Evolutionary conservation across 495 filamentous ascomycete species (phyloP).

Genomic region (Penicillium antarcticum): DNA sequence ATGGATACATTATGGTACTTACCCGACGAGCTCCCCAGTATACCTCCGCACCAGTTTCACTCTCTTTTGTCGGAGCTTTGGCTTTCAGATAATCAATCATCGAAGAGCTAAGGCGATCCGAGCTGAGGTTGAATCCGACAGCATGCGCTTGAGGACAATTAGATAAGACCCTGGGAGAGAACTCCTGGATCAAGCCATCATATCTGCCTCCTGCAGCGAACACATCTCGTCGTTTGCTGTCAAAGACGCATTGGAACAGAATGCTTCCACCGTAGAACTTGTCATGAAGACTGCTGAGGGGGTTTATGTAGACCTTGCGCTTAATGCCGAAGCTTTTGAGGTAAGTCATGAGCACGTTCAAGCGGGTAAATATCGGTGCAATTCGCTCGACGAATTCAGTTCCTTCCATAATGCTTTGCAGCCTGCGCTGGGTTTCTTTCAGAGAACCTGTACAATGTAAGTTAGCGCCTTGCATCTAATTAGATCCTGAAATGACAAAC

Average conservation of each 20-base stretch:
- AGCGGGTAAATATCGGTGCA: slow-evolving; percentile 71
- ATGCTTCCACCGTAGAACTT: slow-evolving; percentile 87
- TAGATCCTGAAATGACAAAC: slow-evolving; percentile 34
- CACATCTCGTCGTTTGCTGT: slow-evolving; percentile 78
- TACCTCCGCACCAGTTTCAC: slow-evolving; percentile 42
- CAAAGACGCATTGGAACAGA: slow-evolving; percentile 87
- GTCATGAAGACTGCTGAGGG: slow-evolving; percentile 86
- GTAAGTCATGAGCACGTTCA: slow-evolving; percentile 72
- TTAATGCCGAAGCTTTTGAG: slow-evolving; percentile 69
- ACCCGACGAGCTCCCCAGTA: slow-evolving; percentile 65
- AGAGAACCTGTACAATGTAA: slow-evolving; percentile 52
- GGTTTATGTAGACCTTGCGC: slow-evolving; percentile 78
- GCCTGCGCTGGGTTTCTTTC: slow-evolving; percentile 66
- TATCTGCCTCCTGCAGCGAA: slow-evolving; percentile 95
- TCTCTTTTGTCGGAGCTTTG: slow-evolving; percentile 66
- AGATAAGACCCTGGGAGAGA: slow-evolving; percentile 37
- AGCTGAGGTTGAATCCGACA: slow-evolving; percentile 89
- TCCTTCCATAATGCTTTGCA: slow-evolving; percentile 72
- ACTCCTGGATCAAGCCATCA: slow-evolving; percentile 70
- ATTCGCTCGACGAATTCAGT: slow-evolving; percentile 63
- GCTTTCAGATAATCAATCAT: slow-evolving; percentile 65
- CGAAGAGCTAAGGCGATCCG: slow-evolving; percentile 69
- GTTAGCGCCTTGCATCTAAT: slow-evolving; percentile 12
- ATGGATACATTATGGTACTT: slow-evolving; percentile 21
- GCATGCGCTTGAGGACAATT: slow-evolving; percentile 56